Evolutionary conservation across 495 filamentous ascomycete species (phyloP).

Genomic region (Podospora pseudopauciseta): DNA sequence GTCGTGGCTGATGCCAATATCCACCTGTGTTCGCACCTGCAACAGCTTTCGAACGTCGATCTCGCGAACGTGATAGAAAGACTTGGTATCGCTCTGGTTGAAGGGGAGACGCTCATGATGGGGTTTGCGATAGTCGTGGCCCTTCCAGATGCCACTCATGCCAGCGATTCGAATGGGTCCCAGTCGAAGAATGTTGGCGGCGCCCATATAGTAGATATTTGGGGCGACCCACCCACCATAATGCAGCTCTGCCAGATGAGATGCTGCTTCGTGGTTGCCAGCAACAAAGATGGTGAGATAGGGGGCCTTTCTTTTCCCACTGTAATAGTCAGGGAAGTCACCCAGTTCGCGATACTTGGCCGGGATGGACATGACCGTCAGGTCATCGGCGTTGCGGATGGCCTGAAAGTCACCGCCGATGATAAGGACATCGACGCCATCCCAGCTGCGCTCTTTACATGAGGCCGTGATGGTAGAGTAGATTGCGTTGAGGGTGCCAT

Average conservation of each 20-base stretch:
- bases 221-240: slow-evolving; percentile 97
- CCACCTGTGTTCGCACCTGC: slow-evolving; percentile 76
- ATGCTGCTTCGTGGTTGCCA: slow-evolving; percentile 92
- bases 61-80: slow-evolving; percentile 83
- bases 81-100: slow-evolving; percentile 63
- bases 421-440: slow-evolving; percentile 74
- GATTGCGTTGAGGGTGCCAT: slow-evolving; percentile 85
- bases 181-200: slow-evolving; percentile 78
- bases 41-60: slow-evolving; percentile 88
- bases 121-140: slow-evolving; percentile 71
- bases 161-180: slow-evolving; percentile 85
- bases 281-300: slow-evolving; percentile 88
- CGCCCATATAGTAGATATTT: slow-evolving; percentile 94
- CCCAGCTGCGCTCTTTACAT: slow-evolving; percentile 64
- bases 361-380: slow-evolving; percentile 82
- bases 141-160: slow-evolving; percentile 90
- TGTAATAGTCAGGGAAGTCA: slow-evolving; percentile 93
- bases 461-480: slow-evolving; percentile 69
- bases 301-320: slow-evolving; percentile 68
- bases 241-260: slow-evolving; percentile 82
- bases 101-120: slow-evolving; percentile 89
- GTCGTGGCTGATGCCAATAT: slow-evolving; percentile 89
- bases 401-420: slow-evolving; percentile 90
- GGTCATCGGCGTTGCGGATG: slow-evolving; percentile 80
- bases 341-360: slow-evolving; percentile 76